Conservation (phyloP, 2,329 filamentous ascomycete genomes). For the Ascochyta fabae region DNA sequence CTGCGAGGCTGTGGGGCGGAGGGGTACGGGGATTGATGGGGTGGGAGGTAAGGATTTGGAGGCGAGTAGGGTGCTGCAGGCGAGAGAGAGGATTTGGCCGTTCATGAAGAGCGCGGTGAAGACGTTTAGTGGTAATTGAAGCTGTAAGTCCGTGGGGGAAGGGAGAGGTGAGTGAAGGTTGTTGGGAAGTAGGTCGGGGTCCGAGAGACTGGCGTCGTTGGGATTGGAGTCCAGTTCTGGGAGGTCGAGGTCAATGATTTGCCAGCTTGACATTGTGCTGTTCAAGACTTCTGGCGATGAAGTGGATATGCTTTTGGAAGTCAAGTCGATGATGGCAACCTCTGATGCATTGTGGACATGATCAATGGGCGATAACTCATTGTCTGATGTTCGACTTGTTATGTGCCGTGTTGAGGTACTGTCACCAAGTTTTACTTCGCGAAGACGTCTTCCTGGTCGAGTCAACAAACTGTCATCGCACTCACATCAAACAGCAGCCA, state of each 20-base stretch:
- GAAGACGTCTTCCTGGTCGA: neutral
- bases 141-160: neutral
- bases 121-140: conserved; percentile 26
- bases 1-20: conserved; percentile 48
- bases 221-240: neutral
- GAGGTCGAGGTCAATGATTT: neutral
- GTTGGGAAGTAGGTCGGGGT: neutral
- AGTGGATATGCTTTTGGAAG: neutral
- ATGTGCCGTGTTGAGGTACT: neutral
- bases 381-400: conserved; percentile 11
- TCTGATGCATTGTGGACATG: conserved; percentile 23
- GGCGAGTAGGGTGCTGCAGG: neutral
- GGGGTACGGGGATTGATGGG: conserved; percentile 19
- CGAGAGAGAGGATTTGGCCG: neutral
- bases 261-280: neutral
- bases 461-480: neutral
- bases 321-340: neutral
- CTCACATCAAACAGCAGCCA: neutral
- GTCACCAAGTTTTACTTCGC: neutral
- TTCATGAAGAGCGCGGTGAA: conserved; percentile 10
- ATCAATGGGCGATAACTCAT: conserved; percentile 27
- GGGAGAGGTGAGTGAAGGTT: neutral
- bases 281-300: too few species aligned
- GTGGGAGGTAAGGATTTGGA: neutral
- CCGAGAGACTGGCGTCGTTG: neutral